Conservation (phyloP, 2,329 filamentous ascomycete species). For the Phialemonium atrogriseum region DNA sequence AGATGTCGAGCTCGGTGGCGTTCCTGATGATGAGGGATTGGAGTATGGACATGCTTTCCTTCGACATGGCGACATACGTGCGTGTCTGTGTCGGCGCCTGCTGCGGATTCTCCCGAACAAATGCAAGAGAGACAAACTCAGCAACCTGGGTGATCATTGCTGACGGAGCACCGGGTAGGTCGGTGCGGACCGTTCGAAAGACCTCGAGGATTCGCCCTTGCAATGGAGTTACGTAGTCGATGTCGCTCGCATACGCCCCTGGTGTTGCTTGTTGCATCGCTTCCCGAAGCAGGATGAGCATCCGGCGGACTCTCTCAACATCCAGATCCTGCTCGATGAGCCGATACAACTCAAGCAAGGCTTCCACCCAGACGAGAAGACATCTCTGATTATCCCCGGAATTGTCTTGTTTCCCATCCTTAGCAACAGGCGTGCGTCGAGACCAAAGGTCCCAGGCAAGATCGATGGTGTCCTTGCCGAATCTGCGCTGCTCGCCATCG, state of each 20-base stretch:
- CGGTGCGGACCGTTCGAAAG: constrained; percentile 58
- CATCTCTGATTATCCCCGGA: constrained; percentile 67
- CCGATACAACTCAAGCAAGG: constrained; percentile 69
- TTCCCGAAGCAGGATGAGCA: constrained; percentile 62
- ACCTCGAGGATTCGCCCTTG: constrained; percentile 63
- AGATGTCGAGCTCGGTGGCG: constrained; percentile 57
- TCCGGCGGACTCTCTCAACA: constrained; percentile 52
- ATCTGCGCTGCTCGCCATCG: constrained; percentile 31
- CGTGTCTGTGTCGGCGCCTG: constrained; percentile 42
- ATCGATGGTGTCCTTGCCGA: constrained; percentile 45
- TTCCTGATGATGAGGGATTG: constrained; percentile 52
- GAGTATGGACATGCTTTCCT: constrained; percentile 66
- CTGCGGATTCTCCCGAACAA: constrained; percentile 30
- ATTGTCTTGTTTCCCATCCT: constrained; percentile 31
- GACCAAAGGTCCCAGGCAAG: constrained; percentile 65
- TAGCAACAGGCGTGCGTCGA: constrained; percentile 48
- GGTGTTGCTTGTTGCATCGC: constrained; percentile 64
- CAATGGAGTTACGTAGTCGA: constrained; percentile 64
- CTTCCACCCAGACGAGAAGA: constrained; percentile 73
- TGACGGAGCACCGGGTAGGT: constrained; percentile 55
- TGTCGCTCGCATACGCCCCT: constrained; percentile 60
- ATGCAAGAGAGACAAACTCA: constrained; percentile 64
- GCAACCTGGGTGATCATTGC: constrained; percentile 63
- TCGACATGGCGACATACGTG: constrained; percentile 85
- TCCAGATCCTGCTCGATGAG: constrained; percentile 59